Conservation (phyloP, 106 monocot species). For the Allium cepa region DNA sequence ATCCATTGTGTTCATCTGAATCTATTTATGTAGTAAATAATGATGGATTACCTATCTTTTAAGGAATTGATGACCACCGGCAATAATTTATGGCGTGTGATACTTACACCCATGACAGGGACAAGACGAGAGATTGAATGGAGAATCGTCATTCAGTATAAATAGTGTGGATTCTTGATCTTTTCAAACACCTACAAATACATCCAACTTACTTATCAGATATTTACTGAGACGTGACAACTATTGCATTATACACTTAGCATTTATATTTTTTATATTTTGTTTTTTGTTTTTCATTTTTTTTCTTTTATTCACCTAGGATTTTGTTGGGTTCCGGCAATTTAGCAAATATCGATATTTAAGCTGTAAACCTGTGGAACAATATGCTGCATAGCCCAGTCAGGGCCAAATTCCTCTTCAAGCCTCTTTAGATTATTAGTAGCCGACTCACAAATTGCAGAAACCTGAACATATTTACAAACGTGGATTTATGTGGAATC, state of each 20-base stretch:
- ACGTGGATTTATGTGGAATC: too few relatives aligned
- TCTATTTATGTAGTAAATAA: too few relatives aligned
- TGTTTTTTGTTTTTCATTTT: too few relatives aligned
- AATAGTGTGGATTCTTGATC: constrained; percentile 66
- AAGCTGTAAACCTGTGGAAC: constrained; percentile 28
- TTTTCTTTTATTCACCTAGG: not conserved
- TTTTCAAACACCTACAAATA: constrained; percentile 68
- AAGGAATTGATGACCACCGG: constrained; percentile 57
- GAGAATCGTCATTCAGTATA: too few relatives aligned
- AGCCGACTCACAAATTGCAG: constrained; percentile 71
- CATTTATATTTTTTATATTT: not conserved
- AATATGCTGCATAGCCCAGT: constrained; percentile 83
- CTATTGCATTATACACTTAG: too few relatives aligned
- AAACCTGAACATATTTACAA: too few relatives aligned
- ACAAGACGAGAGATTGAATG: too few relatives aligned
- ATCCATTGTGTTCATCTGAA: too few relatives aligned
- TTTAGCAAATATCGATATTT: not conserved
- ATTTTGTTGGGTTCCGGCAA: too few relatives aligned
- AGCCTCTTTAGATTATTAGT: constrained; percentile 81
- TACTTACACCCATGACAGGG: constrained; percentile 56
- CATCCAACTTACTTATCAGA: not conserved
- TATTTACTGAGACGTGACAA: too few relatives aligned
- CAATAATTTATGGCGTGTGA: constrained; percentile 61
- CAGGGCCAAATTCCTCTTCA: constrained; percentile 80
- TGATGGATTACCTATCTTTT: constrained; percentile 47